These are phyloP conservation scores for Rhizopus delemar DNA, from an alignment of 371 early-diverging fungal genomes.

Conservation along the genomic window DNA sequence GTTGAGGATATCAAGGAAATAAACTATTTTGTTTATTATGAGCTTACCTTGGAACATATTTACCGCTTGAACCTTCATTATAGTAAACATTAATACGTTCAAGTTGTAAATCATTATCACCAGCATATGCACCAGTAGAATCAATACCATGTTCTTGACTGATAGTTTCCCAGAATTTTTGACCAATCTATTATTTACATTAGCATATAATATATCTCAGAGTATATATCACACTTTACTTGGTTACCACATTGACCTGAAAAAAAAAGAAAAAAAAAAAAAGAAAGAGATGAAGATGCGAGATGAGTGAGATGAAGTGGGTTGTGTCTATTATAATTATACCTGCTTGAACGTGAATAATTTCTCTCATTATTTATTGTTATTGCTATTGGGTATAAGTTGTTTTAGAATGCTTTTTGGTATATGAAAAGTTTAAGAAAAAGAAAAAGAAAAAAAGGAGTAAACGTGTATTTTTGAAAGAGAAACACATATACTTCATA, in stretches of 20 bases:
- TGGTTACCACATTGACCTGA: slow-evolving; percentile 88
- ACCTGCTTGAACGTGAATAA: slow-evolving; percentile 99
- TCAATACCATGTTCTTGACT: slow-evolving; percentile 91
- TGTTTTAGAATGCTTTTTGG: neutral
- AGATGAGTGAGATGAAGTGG: neutral
- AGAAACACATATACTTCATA: neutral
- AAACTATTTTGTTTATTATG: neutral
- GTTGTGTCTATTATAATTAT: slow-evolving; percentile 3
- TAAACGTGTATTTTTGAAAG: neutral
- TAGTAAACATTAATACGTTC: slow-evolving; percentile 97
- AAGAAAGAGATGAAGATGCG: neutral
- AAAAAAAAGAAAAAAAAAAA: slow-evolving; percentile 7
- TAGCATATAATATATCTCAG: neutral
- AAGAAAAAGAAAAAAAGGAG: slow-evolving; percentile 4
- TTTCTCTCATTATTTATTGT: slow-evolving; percentile 90
- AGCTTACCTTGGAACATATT: slow-evolving; percentile 79
- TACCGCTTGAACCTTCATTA: slow-evolving; percentile 86
- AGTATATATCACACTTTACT: slow-evolving; percentile 36
- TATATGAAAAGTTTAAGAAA: neutral
- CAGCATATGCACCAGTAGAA: slow-evolving; percentile 73
- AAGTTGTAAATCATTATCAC: slow-evolving; percentile 87
- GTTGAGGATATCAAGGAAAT: neutral
- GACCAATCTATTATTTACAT: slow-evolving; percentile 61
- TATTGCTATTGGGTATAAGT: slow-evolving; percentile 1
- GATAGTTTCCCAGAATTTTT: slow-evolving; percentile 94